Percentiles rank a stretch among this genome's conserved stretches.
Conservation (phyloP, 192 early-diverging fungal species). For the Spizellomyces punctatus region DNA sequence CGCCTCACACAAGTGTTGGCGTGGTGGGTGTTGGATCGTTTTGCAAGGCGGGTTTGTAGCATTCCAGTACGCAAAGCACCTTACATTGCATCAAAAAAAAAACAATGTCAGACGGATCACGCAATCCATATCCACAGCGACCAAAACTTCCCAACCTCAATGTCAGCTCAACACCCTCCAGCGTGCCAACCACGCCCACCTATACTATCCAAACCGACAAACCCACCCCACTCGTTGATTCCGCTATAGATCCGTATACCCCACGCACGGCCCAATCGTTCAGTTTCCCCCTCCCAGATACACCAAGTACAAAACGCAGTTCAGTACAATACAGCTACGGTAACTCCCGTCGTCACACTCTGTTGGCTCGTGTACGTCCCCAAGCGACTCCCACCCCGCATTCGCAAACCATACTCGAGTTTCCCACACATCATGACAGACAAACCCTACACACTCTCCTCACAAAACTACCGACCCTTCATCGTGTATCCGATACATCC, state of each 20-base stretch:
- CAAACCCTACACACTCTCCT: neutral
- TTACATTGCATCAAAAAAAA: too few species aligned
- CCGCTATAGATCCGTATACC: neutral
- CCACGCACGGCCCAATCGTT: neutral
- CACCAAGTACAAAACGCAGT: neutral
- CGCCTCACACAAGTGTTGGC: too few species aligned
- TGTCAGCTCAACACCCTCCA: too few species aligned
- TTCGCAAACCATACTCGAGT: neutral
- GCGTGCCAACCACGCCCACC: too few species aligned
- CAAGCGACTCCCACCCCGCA: neutral
- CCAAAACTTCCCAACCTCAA: too few species aligned
- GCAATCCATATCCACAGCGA: too few species aligned
- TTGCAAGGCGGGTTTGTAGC: too few species aligned
- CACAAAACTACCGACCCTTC: neutral
- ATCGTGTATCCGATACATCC: neutral
- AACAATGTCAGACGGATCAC: too few species aligned
- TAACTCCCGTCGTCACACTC: neutral
- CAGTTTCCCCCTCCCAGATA: neutral
- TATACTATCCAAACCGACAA: neutral
- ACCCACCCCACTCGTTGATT: neutral
- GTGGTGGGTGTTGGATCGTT: too few species aligned
- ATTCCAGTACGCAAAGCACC: too few species aligned
- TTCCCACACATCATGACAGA: neutral
- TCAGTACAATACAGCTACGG: neutral
- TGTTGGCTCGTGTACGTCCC: neutral